A percentile compares a stretch with the other conserved stretches of the same genome.
These are phyloP conservation scores for Meyerozyma smithsonii DNA, from an alignment of 1,139 yeast species.

Conservation along the genomic window DNA sequence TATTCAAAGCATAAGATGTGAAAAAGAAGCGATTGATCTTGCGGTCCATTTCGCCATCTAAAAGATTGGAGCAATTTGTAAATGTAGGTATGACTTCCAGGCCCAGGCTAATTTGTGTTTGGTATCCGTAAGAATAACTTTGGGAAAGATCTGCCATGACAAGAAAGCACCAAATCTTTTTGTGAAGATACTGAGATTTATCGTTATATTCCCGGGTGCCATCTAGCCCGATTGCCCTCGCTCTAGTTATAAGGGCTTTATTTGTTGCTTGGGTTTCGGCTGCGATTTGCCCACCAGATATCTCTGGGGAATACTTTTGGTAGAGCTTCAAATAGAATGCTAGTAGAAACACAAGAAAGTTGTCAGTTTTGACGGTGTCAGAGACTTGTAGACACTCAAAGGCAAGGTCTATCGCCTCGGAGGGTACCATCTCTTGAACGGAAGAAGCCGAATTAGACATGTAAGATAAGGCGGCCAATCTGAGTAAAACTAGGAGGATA, in stretches of 20 bases:
- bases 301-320: conserved; percentile 45
- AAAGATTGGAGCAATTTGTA: background rate
- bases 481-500: conserved; percentile 33
- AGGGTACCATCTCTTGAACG: background rate
- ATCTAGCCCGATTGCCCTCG: conserved; percentile 42
- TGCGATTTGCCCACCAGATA: conserved; percentile 45
- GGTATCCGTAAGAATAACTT: conserved; percentile 35
- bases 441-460: background rate
- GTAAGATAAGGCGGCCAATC: conserved; percentile 36
- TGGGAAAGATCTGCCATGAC: conserved; percentile 32
- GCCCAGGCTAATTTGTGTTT: background rate
- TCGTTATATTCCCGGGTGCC: conserved; percentile 27
- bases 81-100: background rate
- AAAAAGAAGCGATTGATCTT: background rate
- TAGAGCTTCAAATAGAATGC: conserved; percentile 30
- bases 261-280: conserved; percentile 36
- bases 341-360: background rate
- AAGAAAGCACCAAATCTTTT: conserved; percentile 32
- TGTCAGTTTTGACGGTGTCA: no score
- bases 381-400: background rate
- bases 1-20: background rate
- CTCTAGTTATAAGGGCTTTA: conserved; percentile 38
- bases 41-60: background rate
- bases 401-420: background rate
- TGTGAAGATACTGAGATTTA: conserved; percentile 1